Percentiles rank a stretch among this genome's conserved stretches.
phyloP scores from a whole-genome alignment of 169 alveolate genomes.

The Cyclospora cayetanensis region DNA sequence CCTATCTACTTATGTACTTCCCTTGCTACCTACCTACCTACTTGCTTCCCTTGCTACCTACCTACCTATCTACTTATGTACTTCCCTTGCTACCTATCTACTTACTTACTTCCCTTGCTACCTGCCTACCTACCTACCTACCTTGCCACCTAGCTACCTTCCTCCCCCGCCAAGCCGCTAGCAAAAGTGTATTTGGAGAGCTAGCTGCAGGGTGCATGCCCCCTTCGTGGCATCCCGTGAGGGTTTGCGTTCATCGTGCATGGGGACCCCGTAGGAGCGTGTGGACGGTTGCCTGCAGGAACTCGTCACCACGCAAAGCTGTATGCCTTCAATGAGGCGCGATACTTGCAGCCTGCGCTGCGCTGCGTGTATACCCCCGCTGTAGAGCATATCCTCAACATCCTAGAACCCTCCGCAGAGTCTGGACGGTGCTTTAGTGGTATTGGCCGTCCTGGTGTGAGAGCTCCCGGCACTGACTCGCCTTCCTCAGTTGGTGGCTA shows the following conservation, averaged over 20 bases:
- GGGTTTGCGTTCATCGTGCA: no score
- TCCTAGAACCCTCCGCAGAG: conserved; percentile 51
- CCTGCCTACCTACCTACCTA: no score
- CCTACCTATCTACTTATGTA: neutral
- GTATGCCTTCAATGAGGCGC: conserved; percentile 50
- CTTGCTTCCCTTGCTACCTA: neutral
- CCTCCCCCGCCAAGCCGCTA: no score
- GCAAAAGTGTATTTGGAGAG: no score
- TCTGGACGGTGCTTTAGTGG: conserved; percentile 61
- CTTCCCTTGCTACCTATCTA: no score
- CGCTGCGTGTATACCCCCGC: conserved; percentile 54
- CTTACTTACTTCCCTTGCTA: no score
- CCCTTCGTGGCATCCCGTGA: no score
- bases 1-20: no score
- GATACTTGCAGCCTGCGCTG: conserved; percentile 63
- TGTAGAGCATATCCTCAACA: conserved; percentile 23
- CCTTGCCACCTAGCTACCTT: no score
- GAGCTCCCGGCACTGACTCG: neutral
- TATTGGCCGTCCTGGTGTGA: conserved; percentile 55
- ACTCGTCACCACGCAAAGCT: conserved; percentile 35
- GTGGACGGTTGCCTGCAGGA: conserved; percentile 5
- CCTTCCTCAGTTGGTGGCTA: no score
- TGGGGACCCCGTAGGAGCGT: neutral
- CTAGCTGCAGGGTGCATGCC: no score
- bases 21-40: no score